Percentiles rank a stretch among this genome's conserved stretches.
These are phyloP conservation scores for Cytospora chrysosperma DNA, from an alignment of 2,329 filamentous ascomycete genomes.

Conservation along the genomic window DNA sequence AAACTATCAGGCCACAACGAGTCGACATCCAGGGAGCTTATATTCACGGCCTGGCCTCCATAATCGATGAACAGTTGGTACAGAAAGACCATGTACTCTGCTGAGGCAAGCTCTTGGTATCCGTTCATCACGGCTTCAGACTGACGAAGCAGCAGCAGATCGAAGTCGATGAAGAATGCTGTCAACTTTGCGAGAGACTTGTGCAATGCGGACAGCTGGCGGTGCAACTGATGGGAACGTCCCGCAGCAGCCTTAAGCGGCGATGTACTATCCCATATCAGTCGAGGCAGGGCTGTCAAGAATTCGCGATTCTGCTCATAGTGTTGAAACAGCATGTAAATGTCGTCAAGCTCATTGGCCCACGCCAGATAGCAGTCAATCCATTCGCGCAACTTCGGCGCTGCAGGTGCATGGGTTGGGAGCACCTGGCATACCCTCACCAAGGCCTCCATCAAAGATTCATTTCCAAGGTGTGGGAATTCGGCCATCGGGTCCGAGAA, in stretches of 20 bases:
- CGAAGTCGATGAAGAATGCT: constrained; percentile 52
- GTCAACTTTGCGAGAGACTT: constrained; percentile 48
- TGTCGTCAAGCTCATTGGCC: constrained; percentile 34
- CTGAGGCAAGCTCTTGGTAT: constrained; percentile 42
- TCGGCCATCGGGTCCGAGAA: constrained; percentile 42
- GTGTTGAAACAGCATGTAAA: constrained; percentile 40
- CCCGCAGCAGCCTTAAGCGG: constrained; percentile 30
- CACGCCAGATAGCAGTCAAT: constrained; percentile 48
- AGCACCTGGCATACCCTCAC: constrained; percentile 30
- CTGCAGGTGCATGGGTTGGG: constrained; percentile 26
- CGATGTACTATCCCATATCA: constrained; percentile 38
- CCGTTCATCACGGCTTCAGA: constrained; percentile 31
- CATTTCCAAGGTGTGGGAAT: constrained; percentile 45
- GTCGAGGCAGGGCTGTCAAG: constrained; percentile 52
- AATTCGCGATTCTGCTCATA: constrained; percentile 47
- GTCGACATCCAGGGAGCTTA: constrained; percentile 25
- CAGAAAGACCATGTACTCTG: constrained; percentile 45
- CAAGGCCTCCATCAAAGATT: constrained; percentile 32
- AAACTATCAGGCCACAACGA: constrained; percentile 32
- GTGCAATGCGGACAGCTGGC: constrained; percentile 40
- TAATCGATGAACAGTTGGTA: constrained; percentile 20
- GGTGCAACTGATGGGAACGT: constrained; percentile 31
- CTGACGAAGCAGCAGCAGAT: constrained; percentile 38
- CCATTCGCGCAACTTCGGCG: constrained; percentile 46
- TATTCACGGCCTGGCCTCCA: background rate